phyloP scores from a whole-genome alignment of 2,329 filamentous ascomycete species.

The Ascochyta pisi region DNA sequence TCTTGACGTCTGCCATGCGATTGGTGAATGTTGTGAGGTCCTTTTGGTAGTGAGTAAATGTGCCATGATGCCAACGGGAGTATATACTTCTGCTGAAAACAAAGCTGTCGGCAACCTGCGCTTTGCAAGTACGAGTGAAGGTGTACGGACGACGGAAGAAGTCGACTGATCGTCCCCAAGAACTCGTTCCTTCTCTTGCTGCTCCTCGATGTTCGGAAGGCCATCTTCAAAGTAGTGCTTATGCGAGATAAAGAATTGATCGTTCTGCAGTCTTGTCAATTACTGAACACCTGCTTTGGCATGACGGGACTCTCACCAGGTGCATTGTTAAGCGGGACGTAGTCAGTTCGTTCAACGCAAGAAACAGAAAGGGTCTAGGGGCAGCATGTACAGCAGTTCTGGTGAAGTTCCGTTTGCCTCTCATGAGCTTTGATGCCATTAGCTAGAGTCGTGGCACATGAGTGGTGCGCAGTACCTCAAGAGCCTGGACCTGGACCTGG shows the following conservation, averaged over 20 bases:
- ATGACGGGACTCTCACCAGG: slow-evolving; percentile 38
- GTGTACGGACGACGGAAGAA: slow-evolving; percentile 48
- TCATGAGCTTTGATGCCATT: slow-evolving; percentile 69
- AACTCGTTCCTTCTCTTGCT: slow-evolving; percentile 26
- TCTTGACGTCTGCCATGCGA: slow-evolving; percentile 64
- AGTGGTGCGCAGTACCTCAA: slow-evolving; percentile 56
- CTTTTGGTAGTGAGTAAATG: slow-evolving; percentile 26
- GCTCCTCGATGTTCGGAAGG: slow-evolving; percentile 75
- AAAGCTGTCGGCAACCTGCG: slow-evolving; percentile 32
- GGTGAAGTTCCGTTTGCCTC: slow-evolving; percentile 78
- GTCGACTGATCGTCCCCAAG: slow-evolving; percentile 41
- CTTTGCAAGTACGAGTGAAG: slow-evolving; percentile 26
- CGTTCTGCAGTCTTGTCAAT: slow-evolving; percentile 66
- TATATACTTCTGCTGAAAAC: slow-evolving; percentile 55
- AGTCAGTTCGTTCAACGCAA: slow-evolving; percentile 69
- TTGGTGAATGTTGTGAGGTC: slow-evolving; percentile 66
- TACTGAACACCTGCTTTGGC: slow-evolving; percentile 49
- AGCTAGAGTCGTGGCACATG: neutral
- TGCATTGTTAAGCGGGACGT: slow-evolving; percentile 50
- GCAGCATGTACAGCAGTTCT: slow-evolving; percentile 75
- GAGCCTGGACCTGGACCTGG: slow-evolving; percentile 80
- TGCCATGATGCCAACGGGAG: neutral
- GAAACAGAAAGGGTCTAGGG: slow-evolving; percentile 79
- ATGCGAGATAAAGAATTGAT: slow-evolving; percentile 88
- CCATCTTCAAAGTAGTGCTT: slow-evolving; percentile 77